phyloP scores from a whole-genome alignment of 2,329 filamentous ascomycete genomes.

The Thielaviopsis cerberus region DNA sequence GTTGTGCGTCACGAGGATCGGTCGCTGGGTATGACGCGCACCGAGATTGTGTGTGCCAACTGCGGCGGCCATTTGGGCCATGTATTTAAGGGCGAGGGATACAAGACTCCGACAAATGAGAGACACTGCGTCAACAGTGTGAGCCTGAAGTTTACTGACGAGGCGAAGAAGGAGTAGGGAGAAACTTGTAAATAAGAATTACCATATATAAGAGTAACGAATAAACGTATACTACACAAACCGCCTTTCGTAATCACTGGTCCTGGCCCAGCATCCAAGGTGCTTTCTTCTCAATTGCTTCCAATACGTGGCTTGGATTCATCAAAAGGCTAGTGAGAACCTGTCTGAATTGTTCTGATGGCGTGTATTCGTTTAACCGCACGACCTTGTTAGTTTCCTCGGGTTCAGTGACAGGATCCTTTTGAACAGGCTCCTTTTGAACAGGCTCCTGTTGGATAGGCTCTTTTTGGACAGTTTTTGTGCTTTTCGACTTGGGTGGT shows the following conservation, averaged over 20 bases:
- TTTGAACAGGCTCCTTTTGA: neutral
- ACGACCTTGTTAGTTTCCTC: neutral
- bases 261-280: neutral
- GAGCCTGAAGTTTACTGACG: slow-evolving; percentile 55
- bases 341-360: neutral
- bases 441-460: neutral
- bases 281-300: neutral
- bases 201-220: neutral
- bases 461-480: neutral
- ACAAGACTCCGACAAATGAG: slow-evolving; percentile 74
- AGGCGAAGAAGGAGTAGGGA: neutral
- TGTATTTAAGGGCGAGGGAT: slow-evolving; percentile 83
- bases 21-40: slow-evolving; percentile 64
- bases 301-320: neutral
- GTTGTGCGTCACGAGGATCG: slow-evolving; percentile 66
- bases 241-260: neutral
- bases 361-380: neutral
- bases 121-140: slow-evolving; percentile 92
- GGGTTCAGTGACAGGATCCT: too few relatives aligned
- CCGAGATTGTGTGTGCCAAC: slow-evolving; percentile 84
- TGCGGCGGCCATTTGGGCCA: slow-evolving; percentile 91
- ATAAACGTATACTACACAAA: neutral
- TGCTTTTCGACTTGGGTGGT: neutral
- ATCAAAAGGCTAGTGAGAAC: neutral
- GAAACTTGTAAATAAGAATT: neutral